phyloP scores from a whole-genome alignment of 768 basidiomycete species.

The Tremella fuciformis region DNA sequence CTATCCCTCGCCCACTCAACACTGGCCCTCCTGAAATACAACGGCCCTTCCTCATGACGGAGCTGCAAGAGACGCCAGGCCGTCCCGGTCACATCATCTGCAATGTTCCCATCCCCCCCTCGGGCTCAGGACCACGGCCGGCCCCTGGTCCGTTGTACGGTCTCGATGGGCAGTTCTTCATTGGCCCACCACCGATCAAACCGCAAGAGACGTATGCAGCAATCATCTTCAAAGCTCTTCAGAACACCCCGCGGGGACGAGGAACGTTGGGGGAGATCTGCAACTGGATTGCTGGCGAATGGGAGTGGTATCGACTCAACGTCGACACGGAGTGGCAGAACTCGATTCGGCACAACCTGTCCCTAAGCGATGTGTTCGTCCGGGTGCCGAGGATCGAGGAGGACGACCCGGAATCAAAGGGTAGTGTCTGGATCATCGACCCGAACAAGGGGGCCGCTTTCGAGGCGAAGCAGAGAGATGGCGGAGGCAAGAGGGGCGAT shows the following conservation, averaged over 20 bases:
- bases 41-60: conserved; percentile 56
- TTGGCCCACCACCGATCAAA: conserved; percentile 64
- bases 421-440: conserved; percentile 90
- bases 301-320: conserved; percentile 85
- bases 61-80: conserved; percentile 57
- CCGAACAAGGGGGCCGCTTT: conserved; percentile 56
- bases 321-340: conserved; percentile 89
- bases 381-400: conserved; percentile 82
- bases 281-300: conserved; percentile 81
- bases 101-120: conserved; percentile 47
- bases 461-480: conserved; percentile 47
- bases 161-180: conserved; percentile 48
- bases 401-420: conserved; percentile 67
- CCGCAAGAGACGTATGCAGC: conserved; percentile 88
- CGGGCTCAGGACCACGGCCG: conserved; percentile 45
- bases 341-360: conserved; percentile 92
- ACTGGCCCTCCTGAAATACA: conserved; percentile 38
- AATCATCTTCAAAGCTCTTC: conserved; percentile 81
- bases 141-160: conserved; percentile 48
- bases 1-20: conserved; percentile 7
- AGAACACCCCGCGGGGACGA: conserved; percentile 57
- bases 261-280: conserved; percentile 88
- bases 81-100: conserved; percentile 47
- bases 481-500: conserved; percentile 18
- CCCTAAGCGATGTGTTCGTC: conserved; percentile 83